phyloP scores from a whole-genome alignment of 2,329 filamentous ascomycete species.

The Pyrenochaeta sp. region DNA sequence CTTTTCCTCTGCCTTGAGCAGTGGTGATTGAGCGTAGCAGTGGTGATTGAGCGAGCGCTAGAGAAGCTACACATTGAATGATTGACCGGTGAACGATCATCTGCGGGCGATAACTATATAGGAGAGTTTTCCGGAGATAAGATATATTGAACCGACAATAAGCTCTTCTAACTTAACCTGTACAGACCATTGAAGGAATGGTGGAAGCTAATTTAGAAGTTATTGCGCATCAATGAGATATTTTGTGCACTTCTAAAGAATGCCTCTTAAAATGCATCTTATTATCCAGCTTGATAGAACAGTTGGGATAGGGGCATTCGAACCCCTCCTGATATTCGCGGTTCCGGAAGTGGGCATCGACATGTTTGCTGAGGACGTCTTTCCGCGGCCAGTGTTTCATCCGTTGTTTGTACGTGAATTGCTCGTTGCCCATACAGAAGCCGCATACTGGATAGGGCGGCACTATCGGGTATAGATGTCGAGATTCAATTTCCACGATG shows the following conservation, averaged over 20 bases:
- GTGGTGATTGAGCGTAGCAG: too few relatives aligned
- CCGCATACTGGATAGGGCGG: conserved; percentile 19
- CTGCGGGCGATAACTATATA: too few relatives aligned
- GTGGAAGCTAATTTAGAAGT: too few relatives aligned
- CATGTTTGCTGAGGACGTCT: conserved; percentile 23
- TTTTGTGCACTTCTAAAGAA: conserved; percentile 18
- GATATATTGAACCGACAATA: too few relatives aligned
- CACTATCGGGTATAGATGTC: conserved; percentile 10
- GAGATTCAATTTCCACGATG: conserved; percentile 4
- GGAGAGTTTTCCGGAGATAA: too few relatives aligned
- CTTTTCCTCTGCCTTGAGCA: too few relatives aligned
- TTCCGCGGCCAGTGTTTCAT: conserved; percentile 18
- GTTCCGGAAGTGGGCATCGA: conserved; percentile 20
- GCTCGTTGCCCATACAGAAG: conserved; percentile 24
- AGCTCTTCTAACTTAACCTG: too few relatives aligned
- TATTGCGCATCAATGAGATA: conserved; percentile 13
- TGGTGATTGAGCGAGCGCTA: too few relatives aligned
- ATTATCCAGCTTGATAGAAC: conserved; percentile 10
- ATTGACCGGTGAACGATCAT: too few relatives aligned
- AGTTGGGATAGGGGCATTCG: conserved; percentile 18
- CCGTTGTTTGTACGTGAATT: conserved; percentile 16
- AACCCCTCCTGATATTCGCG: conserved; percentile 20
- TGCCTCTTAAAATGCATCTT: conserved; percentile 29
- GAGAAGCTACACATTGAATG: too few relatives aligned
- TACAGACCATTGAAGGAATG: too few relatives aligned